Percentiles rank a stretch among this genome's conserved stretches.
These are phyloP conservation scores for Suillus brevipes DNA, from an alignment of 768 basidiomycete genomes.

Conservation along the genomic window DNA sequence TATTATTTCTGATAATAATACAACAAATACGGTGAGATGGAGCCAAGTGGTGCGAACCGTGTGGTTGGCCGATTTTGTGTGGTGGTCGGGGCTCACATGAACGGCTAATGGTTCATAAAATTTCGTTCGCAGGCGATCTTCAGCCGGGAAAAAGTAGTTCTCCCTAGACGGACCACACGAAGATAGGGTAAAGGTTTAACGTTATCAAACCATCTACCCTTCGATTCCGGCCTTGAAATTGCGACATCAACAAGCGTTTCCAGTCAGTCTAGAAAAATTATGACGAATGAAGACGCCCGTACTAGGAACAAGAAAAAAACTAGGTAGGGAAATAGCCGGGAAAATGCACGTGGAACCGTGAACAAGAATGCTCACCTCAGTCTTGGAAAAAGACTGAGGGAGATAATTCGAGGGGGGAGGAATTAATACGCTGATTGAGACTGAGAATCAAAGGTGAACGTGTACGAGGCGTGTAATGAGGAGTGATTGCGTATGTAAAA, in stretches of 20 bases:
- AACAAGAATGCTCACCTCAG: no score
- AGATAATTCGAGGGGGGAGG: no score
- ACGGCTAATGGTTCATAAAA: conserved; percentile 3
- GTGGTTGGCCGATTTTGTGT: background rate
- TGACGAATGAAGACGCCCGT: no score
- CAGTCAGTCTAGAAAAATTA: no score
- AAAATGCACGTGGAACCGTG: no score
- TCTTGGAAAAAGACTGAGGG: no score
- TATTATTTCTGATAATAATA: background rate
- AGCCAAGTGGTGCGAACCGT: background rate
- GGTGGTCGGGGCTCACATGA: background rate
- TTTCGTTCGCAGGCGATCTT: background rate
- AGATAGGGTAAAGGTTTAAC: conserved; percentile 2
- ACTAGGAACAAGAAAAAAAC: no score
- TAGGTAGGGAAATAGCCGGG: no score
- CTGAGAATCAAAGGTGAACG: no score
- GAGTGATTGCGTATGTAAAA: no score
- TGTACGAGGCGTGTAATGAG: no score
- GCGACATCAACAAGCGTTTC: background rate
- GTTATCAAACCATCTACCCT: background rate
- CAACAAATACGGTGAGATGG: background rate
- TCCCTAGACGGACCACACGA: background rate
- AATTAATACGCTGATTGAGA: no score
- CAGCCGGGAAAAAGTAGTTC: background rate
- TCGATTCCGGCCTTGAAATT: background rate